Percentiles rank a stretch among this genome's conserved stretches.
Evolutionary conservation across 805 yeast species (phyloP).

Genomic region (Starmera caribaea): DNA sequence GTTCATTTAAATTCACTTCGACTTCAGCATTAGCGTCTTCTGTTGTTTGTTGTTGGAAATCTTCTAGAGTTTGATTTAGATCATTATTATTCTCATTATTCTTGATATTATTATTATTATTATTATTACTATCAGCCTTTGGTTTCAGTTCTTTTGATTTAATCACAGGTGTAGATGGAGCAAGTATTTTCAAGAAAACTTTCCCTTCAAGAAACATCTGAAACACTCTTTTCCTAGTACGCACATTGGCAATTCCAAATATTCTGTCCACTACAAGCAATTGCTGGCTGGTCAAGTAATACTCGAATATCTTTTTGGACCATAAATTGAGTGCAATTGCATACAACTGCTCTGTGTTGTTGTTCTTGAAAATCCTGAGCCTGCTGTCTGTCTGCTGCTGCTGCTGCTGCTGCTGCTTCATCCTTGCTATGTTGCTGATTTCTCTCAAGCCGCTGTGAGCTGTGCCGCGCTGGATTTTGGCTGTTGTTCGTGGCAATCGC

Average conservation of each 20-base stretch:
- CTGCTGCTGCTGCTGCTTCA: background rate
- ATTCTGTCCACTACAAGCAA: slow-evolving; percentile 38
- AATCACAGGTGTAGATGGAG: slow-evolving; percentile 1
- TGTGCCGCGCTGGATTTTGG: too few species aligned
- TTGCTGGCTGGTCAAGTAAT: slow-evolving; percentile 47
- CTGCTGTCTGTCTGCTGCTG: slow-evolving; percentile 3
- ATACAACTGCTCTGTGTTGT: slow-evolving; percentile 17
- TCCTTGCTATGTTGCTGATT: background rate
- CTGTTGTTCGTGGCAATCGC: too few species aligned
- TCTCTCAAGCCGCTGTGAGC: background rate
- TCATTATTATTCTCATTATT: slow-evolving; percentile 1
- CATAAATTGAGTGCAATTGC: slow-evolving; percentile 14
- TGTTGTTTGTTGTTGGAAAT: slow-evolving; percentile 1
- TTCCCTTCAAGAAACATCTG: slow-evolving; percentile 30
- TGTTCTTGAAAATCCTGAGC: slow-evolving; percentile 17
- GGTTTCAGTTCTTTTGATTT: slow-evolving; percentile 1
- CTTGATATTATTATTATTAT: background rate
- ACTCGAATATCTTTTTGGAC: slow-evolving; percentile 31
- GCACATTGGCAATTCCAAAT: slow-evolving; percentile 23
- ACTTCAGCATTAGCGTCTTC: slow-evolving; percentile 6
- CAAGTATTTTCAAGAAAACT: slow-evolving; percentile 16
- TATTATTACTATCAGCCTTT: slow-evolving; percentile 2
- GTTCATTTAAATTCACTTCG: slow-evolving; percentile 27
- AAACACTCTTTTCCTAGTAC: slow-evolving; percentile 24
- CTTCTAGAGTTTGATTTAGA: slow-evolving; percentile 1